phyloP scores from a whole-genome alignment of 352 stramenopile genomes.

The Globisporangium mamillatum region DNA sequence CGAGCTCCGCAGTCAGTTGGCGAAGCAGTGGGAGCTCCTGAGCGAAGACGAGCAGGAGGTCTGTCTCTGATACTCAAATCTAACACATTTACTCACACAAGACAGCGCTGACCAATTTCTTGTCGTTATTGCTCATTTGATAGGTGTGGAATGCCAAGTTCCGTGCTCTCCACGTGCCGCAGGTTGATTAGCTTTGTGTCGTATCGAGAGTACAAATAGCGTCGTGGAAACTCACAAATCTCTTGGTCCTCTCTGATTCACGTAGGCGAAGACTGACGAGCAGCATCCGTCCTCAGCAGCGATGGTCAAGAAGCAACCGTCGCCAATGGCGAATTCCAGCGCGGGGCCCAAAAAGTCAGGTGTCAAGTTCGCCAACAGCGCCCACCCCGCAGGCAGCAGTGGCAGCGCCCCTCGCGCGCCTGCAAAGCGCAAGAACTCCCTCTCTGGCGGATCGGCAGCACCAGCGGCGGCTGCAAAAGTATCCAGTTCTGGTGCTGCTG shows the following conservation, averaged over 20 bases:
- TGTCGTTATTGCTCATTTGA: neutral
- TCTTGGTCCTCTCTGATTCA: neutral
- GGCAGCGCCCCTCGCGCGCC: neutral
- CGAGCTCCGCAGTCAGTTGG: constrained; percentile 22
- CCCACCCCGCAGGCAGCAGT: neutral
- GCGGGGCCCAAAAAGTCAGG: neutral
- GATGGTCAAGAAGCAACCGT: constrained; percentile 8
- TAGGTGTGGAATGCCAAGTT: constrained; percentile 19
- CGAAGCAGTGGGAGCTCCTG: constrained; percentile 29
- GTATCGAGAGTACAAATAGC: neutral
- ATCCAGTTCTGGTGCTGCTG: neutral
- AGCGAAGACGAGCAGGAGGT: constrained; percentile 31
- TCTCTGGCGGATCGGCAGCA: neutral
- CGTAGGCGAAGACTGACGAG: constrained; percentile 1
- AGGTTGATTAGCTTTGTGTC: neutral
- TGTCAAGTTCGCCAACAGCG: neutral
- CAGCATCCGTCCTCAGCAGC: no score
- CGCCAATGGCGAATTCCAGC: neutral
- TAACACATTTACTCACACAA: neutral
- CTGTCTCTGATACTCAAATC: neutral
- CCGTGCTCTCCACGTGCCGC: neutral
- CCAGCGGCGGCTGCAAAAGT: neutral
- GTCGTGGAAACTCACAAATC: neutral
- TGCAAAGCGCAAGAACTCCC: constrained; percentile 14
- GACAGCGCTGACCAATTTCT: neutral